Evolutionary conservation across 164 flowering plant species (phyloP).

Genomic region (Berberis vulgaris): DNA sequence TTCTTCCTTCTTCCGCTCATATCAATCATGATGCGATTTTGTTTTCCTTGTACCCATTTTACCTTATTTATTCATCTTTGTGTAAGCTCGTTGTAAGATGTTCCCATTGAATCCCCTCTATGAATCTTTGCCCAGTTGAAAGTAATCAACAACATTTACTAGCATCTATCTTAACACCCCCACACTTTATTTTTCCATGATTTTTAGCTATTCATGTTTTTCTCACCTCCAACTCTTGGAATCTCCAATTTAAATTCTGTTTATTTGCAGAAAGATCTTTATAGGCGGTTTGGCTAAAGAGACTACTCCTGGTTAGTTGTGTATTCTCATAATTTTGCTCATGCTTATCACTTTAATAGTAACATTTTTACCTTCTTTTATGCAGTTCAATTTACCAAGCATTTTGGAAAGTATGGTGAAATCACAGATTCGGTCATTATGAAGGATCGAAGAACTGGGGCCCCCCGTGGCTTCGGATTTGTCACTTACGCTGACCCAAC

Average conservation of each 20-base stretch:
- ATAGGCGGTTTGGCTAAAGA: slow-evolving; percentile 87
- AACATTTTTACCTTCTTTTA: neutral
- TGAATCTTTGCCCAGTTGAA: too few relatives aligned
- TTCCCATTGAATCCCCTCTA: too few relatives aligned
- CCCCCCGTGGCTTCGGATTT: slow-evolving; percentile 87
- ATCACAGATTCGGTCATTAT: slow-evolving; percentile 81
- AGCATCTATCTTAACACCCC: too few relatives aligned
- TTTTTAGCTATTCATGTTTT: neutral
- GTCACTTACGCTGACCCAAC: slow-evolving; percentile 82
- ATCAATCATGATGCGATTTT: neutral
- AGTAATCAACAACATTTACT: too few relatives aligned
- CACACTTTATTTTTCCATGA: too few relatives aligned
- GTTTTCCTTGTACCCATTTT: too few relatives aligned
- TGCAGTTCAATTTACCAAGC: slow-evolving; percentile 58
- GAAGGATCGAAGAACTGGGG: slow-evolving; percentile 74
- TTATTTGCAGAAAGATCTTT: slow-evolving; percentile 58
- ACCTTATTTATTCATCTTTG: too few relatives aligned
- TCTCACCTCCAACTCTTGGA: neutral
- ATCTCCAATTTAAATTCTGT: neutral
- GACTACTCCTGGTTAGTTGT: slow-evolving; percentile 52
- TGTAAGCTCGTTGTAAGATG: too few relatives aligned
- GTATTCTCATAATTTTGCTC: neutral
- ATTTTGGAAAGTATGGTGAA: slow-evolving; percentile 79
- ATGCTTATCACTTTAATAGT: neutral
- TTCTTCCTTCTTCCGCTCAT: neutral